These are phyloP conservation scores for Beauveria sp. DNA, from an alignment of 2,329 filamentous ascomycete species.

Conservation along the genomic window DNA sequence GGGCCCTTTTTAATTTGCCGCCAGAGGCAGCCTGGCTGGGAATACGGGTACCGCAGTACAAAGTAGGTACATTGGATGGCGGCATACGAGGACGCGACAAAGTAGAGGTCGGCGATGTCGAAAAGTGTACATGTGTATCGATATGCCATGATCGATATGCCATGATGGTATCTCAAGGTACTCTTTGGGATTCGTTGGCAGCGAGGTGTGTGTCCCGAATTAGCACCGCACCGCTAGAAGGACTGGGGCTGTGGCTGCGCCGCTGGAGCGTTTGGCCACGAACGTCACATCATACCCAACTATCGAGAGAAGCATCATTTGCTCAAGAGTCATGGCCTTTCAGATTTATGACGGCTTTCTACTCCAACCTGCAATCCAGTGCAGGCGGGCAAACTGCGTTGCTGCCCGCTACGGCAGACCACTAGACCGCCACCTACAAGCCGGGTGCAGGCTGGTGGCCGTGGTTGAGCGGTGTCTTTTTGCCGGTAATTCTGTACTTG, in stretches of 20 bases:
- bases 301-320: not conserved
- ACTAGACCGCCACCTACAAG: conserved; percentile 3
- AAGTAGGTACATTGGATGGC: not conserved
- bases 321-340: not conserved
- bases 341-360: not conserved
- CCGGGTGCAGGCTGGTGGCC: not conserved
- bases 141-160: too few species aligned
- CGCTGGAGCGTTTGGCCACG: not conserved
- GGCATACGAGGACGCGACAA: not conserved
- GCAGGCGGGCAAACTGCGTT: not conserved
- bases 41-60: conserved; percentile 1
- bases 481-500: not conserved
- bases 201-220: conserved; percentile 10
- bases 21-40: not conserved
- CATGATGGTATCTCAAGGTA: not conserved
- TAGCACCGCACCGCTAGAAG: not conserved
- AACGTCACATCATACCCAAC: not conserved
- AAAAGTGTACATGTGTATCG: not conserved
- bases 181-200: not conserved
- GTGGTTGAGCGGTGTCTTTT: too few species aligned
- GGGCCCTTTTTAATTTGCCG: conserved; percentile 8
- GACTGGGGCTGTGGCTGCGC: conserved; percentile 4
- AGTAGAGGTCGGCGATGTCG: not conserved
- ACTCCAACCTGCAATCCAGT: not conserved
- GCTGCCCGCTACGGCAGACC: not conserved